Percentiles rank a stretch among this genome's conserved stretches.
Conservation (phyloP, 805 yeast species). For the Brettanomyces nanus region DNA sequence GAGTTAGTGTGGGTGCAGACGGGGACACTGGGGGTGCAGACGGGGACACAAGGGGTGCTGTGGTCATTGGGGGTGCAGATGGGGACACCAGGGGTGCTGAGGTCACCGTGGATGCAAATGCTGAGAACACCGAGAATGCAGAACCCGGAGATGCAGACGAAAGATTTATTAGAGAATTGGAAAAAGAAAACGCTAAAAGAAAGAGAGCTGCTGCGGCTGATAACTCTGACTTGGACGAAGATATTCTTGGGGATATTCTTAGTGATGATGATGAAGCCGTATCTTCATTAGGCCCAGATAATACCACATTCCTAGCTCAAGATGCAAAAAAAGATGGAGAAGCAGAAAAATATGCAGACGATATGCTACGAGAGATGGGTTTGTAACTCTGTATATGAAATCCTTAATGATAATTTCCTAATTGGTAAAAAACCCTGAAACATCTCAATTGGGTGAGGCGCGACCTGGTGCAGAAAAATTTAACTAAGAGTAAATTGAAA, state of each 20-base stretch:
- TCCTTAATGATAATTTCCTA: too few relatives aligned
- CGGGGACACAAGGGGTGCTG: not conserved
- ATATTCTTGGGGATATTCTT: not conserved
- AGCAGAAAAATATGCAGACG: constrained; percentile 11
- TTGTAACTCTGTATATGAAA: too few relatives aligned
- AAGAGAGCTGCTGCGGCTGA: not conserved
- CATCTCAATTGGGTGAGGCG: too few relatives aligned
- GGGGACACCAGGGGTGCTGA: not conserved
- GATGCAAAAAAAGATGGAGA: constrained; percentile 3
- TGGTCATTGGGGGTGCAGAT: not conserved
- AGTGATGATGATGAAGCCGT: not conserved
- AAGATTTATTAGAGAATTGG: constrained; percentile 4
- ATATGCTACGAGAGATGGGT: constrained; percentile 7
- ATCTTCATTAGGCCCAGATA: not conserved
- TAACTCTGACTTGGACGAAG: not conserved
- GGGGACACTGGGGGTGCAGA: not conserved
- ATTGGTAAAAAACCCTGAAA: too few relatives aligned
- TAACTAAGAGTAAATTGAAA: too few relatives aligned
- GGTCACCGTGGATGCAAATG: not conserved
- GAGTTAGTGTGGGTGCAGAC: not conserved
- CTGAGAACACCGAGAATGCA: not conserved
- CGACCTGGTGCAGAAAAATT: too few relatives aligned
- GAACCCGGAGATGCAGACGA: not conserved
- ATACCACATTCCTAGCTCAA: constrained; percentile 1
- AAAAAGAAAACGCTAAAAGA: not conserved